Evolutionary conservation across 2,329 filamentous ascomycete species (phyloP).

Genomic region (Penicillium polonicum): DNA sequence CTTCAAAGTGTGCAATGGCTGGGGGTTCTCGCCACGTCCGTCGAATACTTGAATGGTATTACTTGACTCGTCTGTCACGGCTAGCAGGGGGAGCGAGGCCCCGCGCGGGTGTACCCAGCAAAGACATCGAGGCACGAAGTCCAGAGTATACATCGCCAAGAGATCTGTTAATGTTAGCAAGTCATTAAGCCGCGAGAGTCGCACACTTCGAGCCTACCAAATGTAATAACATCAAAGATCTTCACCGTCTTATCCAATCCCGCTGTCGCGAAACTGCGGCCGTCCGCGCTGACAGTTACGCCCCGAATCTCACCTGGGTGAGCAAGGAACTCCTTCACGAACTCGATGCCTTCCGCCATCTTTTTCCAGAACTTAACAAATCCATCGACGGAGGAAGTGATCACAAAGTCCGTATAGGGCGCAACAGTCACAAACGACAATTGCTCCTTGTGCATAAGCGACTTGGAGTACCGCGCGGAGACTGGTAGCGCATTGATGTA

Average conservation of each 20-base stretch:
- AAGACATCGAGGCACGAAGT: constrained; percentile 71
- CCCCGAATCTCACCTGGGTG: constrained; percentile 81
- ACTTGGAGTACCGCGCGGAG: constrained; percentile 83
- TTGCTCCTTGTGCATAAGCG: constrained; percentile 97
- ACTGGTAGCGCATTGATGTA: constrained; percentile 86
- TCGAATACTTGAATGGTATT: constrained; percentile 81
- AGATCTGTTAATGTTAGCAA: constrained; percentile 56
- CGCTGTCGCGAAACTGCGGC: constrained; percentile 87
- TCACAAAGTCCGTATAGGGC: constrained; percentile 87
- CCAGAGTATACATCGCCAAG: constrained; percentile 75
- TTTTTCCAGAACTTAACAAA: constrained; percentile 99
- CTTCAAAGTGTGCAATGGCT: constrained; percentile 73
- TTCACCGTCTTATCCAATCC: constrained; percentile 56
- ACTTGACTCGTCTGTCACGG: constrained; percentile 73
- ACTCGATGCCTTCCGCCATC: constrained; percentile 82
- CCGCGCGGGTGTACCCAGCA: constrained; percentile 92
- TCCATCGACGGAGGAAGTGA: constrained; percentile 92
- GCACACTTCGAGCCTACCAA: constrained; percentile 49
- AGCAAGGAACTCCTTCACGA: constrained; percentile 95
- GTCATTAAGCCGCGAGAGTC: neutral
- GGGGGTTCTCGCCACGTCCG: constrained; percentile 75
- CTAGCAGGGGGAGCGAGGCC: constrained; percentile 81
- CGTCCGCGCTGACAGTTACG: constrained; percentile 83
- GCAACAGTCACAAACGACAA: constrained; percentile 85
- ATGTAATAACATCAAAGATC: constrained; percentile 71